These are phyloP conservation scores for Ballota nigra DNA, from an alignment of 257 asterid species.

Conservation along the genomic window DNA sequence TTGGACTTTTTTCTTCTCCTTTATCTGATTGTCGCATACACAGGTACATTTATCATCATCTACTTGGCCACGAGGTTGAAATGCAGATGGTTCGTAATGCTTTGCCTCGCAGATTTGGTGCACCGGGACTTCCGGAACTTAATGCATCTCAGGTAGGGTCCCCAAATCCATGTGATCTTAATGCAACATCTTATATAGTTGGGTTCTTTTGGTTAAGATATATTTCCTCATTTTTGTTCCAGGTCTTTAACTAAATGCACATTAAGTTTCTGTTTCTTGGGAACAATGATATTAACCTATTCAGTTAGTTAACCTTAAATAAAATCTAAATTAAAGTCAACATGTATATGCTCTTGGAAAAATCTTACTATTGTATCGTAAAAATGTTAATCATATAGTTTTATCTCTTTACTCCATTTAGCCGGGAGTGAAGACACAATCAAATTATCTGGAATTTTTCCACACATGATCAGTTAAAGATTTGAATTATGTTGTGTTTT, in stretches of 20 bases:
- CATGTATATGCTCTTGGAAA: neutral
- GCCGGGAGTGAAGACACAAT: neutral
- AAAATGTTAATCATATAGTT: neutral
- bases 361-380: neutral
- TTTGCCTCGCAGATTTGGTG: conserved; percentile 98
- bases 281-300: neutral
- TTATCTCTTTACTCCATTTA: neutral
- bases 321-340: neutral
- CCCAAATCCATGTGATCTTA: conserved; percentile 3
- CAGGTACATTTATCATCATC: conserved; percentile 98
- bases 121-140: conserved; percentile 98
- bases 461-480: neutral
- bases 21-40: conserved; percentile 12
- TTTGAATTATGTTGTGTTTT: conserved; percentile 2
- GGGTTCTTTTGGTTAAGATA: neutral
- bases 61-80: conserved; percentile 98
- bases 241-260: neutral
- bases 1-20: neutral
- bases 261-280: neutral
- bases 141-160: conserved; percentile 92
- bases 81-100: conserved; percentile 96
- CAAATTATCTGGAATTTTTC: neutral
- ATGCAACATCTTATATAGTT: neutral
- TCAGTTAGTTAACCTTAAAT: neutral
- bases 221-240: conserved; percentile 2